A percentile compares a stretch with the other conserved stretches of the same genome.
Evolutionary conservation across 352 stramenopile species (phyloP).

Genomic region (Globisporangium camurandrum): DNA sequence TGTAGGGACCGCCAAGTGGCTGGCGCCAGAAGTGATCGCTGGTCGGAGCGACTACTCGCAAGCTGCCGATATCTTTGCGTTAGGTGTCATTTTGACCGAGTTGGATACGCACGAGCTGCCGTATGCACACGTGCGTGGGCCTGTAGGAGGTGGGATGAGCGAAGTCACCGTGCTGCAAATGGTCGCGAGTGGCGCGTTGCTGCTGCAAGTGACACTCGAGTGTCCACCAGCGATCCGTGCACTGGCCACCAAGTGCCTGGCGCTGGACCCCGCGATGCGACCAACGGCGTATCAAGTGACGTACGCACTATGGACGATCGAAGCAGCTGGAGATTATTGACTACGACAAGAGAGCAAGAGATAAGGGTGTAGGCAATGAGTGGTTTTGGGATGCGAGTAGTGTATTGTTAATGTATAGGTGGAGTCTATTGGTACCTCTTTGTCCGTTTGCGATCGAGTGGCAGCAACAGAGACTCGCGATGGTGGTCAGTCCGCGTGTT

Average conservation of each 20-base stretch:
- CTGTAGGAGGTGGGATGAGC: constrained; percentile 20
- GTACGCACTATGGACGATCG: constrained; percentile 24
- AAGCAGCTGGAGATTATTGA: constrained; percentile 15
- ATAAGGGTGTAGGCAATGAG: constrained; percentile 5
- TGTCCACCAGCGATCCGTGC: constrained; percentile 30
- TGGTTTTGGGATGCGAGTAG: neutral
- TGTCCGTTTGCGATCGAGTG: neutral
- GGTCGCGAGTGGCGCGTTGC: constrained; percentile 32
- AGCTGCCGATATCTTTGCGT: constrained; percentile 36
- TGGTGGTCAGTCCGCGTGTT: too few relatives aligned
- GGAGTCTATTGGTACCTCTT: neutral
- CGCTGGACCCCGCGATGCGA: constrained; percentile 18
- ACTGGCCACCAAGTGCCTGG: constrained; percentile 33
- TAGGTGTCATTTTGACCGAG: constrained; percentile 54
- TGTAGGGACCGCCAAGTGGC: constrained; percentile 41
- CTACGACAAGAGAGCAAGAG: neutral
- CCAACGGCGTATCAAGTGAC: constrained; percentile 33
- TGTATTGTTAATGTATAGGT: neutral
- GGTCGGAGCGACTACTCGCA: constrained; percentile 40
- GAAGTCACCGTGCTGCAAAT: constrained; percentile 42
- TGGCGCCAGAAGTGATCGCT: constrained; percentile 45
- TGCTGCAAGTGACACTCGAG: constrained; percentile 23
- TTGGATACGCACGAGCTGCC: constrained; percentile 49
- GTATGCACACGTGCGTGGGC: constrained; percentile 25
- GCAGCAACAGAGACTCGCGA: too few relatives aligned